Conservation (phyloP, 441 rosid species). For the Syzygium syzygioides region DNA sequence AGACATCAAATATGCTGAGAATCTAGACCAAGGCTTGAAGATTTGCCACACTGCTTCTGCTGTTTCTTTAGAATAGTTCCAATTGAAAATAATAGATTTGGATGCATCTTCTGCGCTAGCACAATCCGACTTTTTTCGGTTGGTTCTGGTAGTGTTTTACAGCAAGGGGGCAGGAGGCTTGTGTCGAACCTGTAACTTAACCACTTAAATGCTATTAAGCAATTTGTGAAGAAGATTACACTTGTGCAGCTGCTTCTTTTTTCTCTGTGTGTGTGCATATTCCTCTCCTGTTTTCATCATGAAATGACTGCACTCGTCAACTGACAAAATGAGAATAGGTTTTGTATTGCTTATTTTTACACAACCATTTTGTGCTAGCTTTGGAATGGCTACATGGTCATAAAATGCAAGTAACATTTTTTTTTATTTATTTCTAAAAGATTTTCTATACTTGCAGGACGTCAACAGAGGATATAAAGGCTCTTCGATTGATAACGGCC, state of each 20-base stretch:
- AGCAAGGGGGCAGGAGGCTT: neutral
- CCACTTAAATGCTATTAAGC: neutral
- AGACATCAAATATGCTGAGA: neutral
- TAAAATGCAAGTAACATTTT: neutral
- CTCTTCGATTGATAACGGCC: conserved; percentile 75
- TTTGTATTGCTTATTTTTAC: neutral
- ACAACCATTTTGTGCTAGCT: neutral
- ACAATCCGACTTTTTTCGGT: neutral
- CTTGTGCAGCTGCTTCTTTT: neutral
- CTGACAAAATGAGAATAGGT: neutral
- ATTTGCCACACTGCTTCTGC: neutral
- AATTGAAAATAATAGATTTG: neutral
- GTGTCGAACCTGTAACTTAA: neutral
- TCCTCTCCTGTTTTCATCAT: neutral
- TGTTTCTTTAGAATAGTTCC: neutral
- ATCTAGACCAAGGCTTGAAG: neutral
- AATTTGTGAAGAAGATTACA: neutral
- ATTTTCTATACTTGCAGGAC: conserved; percentile 36
- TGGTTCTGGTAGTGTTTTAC: neutral
- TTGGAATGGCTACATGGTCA: neutral
- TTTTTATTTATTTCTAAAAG: neutral
- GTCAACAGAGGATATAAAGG: conserved; percentile 54
- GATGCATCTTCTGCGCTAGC: neutral
- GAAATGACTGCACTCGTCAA: neutral
- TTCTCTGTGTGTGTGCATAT: neutral